Evolutionary conservation across 495 filamentous ascomycete genomes (phyloP).

Genomic region (Beverwykella pulmonaria): DNA sequence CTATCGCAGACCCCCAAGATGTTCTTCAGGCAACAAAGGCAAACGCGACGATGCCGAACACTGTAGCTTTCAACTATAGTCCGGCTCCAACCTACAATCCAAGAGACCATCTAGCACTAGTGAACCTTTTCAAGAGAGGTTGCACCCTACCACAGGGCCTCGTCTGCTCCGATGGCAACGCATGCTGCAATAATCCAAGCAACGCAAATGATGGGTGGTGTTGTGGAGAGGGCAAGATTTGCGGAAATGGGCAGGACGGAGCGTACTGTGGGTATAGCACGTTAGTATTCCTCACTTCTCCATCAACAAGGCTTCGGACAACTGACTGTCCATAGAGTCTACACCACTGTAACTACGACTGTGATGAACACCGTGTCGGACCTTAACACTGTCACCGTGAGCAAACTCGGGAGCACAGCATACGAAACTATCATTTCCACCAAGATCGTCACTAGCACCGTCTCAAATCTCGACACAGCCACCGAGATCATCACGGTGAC

Average conservation of each 20-base stretch:
- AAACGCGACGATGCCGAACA: not conserved
- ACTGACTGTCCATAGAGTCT: not conserved
- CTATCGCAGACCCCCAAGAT: not conserved
- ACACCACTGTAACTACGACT: not conserved
- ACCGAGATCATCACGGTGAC: not conserved
- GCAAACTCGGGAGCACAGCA: not conserved
- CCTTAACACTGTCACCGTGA: not conserved
- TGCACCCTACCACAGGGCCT: slow-evolving; percentile 6
- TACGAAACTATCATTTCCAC: slow-evolving; percentile 3
- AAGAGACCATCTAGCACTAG: not conserved
- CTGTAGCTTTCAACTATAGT: not conserved
- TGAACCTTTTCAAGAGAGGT: slow-evolving; percentile 7
- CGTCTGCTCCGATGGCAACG: not conserved
- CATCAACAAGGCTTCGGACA: not conserved
- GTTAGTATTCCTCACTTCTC: not conserved
- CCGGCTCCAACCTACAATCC: slow-evolving; percentile 3
- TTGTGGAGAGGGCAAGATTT: not conserved
- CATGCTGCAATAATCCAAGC: slow-evolving; percentile 2
- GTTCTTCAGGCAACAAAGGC: not conserved
- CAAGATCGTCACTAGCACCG: not conserved
- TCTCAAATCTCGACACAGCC: not conserved
- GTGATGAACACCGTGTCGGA: not conserved
- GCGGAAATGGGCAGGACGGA: not conserved
- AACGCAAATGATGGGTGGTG: slow-evolving; percentile 1
- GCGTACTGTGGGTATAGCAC: slow-evolving; percentile 6